Percentiles rank a stretch among this genome's conserved stretches.
These are phyloP conservation scores for Aspergillus costaricaensis DNA, from an alignment of 2,329 filamentous ascomycete species.

Conservation along the genomic window DNA sequence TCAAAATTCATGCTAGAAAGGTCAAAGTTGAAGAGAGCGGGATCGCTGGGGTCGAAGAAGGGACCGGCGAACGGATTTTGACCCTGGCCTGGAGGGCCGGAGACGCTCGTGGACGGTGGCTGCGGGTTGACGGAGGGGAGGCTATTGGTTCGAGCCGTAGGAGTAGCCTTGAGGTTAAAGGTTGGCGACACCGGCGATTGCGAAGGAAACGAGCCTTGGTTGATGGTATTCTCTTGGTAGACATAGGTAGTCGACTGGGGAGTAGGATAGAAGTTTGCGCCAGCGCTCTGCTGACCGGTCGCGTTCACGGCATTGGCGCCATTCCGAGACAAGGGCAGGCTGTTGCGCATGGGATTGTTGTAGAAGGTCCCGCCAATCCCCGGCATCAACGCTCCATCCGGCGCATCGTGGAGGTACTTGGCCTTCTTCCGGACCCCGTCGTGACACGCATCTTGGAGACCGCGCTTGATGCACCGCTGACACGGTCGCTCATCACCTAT, in stretches of 20 bases:
- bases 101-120: constrained; percentile 50
- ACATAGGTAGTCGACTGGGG: constrained; percentile 44
- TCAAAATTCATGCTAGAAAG: constrained; percentile 92
- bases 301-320: constrained; percentile 31
- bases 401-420: constrained; percentile 96
- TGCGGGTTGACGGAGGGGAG: constrained; percentile 51
- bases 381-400: constrained; percentile 83
- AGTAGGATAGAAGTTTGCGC: constrained; percentile 36
- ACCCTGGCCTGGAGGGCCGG: constrained; percentile 46
- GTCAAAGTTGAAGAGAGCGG: constrained; percentile 92
- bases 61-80: constrained; percentile 53
- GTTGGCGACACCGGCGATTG: constrained; percentile 74
- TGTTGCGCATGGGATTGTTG: constrained; percentile 40
- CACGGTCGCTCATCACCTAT: constrained; percentile 94
- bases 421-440: constrained; percentile 98
- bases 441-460: constrained; percentile 85
- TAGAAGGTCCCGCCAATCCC: constrained; percentile 71
- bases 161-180: constrained; percentile 59
- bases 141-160: constrained; percentile 36
- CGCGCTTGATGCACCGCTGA: constrained; percentile 89
- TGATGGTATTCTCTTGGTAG: constrained; percentile 51
- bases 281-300: constrained; percentile 27
- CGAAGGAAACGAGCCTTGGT: constrained; percentile 57
- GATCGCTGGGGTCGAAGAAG: constrained; percentile 88
- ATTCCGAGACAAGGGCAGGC: constrained; percentile 36